Conservation (phyloP, 164 flowering plant genomes). For the Dillenia turbinata region DNA sequence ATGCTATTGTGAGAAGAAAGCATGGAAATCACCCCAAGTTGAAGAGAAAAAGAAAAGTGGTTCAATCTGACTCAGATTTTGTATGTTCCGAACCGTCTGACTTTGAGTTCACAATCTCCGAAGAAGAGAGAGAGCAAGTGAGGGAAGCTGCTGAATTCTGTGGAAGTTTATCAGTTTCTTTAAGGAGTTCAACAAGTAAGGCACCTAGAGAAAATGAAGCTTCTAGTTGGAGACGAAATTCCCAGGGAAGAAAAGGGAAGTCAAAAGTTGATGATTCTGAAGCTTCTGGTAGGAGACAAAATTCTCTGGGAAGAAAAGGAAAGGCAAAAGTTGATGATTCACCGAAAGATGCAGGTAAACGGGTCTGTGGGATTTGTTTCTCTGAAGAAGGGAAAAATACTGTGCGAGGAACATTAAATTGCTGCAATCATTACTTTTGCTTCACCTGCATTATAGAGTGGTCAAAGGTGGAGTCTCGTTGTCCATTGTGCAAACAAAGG, state of each 20-base stretch:
- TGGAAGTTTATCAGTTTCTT: conserved; percentile 23
- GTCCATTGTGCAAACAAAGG: conserved; percentile 96
- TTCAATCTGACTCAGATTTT: conserved; percentile 64
- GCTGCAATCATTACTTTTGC: conserved; percentile 89
- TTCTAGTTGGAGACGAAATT: conserved; percentile 22
- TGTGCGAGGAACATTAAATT: conserved; percentile 69
- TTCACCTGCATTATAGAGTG: conserved; percentile 93
- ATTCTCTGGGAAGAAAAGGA: conserved; percentile 43
- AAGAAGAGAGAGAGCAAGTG: conserved; percentile 85
- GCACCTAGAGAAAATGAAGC: conserved; percentile 22
- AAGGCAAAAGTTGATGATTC: conserved; percentile 61
- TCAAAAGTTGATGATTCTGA: too few relatives aligned
- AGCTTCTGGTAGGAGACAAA: conserved; percentile 22
- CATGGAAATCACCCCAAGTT: conserved; percentile 5
- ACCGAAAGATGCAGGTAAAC: conserved; percentile 48
- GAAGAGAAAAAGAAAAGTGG: conserved; percentile 16
- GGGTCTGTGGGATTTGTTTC: conserved; percentile 91
- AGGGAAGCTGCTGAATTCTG: conserved; percentile 54
- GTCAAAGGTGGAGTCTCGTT: conserved; percentile 98
- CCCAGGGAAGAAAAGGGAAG: conserved; percentile 48
- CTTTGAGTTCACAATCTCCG: conserved; percentile 71
- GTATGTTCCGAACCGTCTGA: conserved; percentile 60
- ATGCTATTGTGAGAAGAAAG: too few relatives aligned
- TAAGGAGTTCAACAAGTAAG: conserved; percentile 40
- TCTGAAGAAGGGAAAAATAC: conserved; percentile 81